These are phyloP conservation scores for Avena atlantica DNA, from an alignment of 176 grass and related monocot genomes.

Conservation along the genomic window DNA sequence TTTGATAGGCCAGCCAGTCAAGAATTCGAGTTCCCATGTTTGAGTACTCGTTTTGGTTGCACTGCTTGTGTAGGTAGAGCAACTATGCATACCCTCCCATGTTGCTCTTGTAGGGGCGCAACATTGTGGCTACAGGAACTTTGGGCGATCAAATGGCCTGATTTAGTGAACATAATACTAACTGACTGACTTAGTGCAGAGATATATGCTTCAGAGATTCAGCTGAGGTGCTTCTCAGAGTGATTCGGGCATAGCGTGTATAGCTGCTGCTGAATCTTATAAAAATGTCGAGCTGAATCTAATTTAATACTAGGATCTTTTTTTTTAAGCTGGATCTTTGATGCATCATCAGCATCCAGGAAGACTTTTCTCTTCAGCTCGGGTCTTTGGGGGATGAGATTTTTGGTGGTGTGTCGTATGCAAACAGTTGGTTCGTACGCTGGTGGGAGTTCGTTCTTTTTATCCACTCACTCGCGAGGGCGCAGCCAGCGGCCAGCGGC, in stretches of 20 bases:
- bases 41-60: not conserved
- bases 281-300: too few relatives aligned
- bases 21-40: constrained; percentile 38
- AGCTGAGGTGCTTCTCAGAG: too few relatives aligned
- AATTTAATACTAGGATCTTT: too few relatives aligned
- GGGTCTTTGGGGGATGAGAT: not conserved
- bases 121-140: too few relatives aligned
- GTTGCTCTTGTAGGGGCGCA: too few relatives aligned
- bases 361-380: not conserved
- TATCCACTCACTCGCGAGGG: not conserved
- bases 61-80: not conserved
- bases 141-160: too few relatives aligned
- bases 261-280: too few relatives aligned
- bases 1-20: constrained; percentile 23
- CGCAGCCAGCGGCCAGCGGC: not conserved
- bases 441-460: constrained; percentile 3
- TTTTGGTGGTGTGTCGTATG: not conserved
- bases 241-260: too few relatives aligned
- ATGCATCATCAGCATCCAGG: not conserved
- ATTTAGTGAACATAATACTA: too few relatives aligned
- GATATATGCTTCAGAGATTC: too few relatives aligned
- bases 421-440: not conserved
- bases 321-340: not conserved
- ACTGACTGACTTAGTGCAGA: too few relatives aligned
- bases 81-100: too few relatives aligned